Evolutionary conservation across 768 basidiomycete genomes (phyloP).

Genomic region (Tephrocybe sp.): DNA sequence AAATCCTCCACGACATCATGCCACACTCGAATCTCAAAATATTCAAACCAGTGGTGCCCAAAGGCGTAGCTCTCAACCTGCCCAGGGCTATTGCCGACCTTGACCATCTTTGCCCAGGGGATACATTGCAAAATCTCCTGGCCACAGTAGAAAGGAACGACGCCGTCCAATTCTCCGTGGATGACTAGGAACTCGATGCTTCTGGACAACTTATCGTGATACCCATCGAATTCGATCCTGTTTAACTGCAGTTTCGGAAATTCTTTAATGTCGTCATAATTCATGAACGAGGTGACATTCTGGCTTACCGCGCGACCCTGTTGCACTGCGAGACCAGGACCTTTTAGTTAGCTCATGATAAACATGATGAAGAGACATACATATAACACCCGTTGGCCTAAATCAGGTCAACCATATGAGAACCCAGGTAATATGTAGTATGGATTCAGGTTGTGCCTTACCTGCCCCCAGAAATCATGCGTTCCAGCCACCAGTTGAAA

Average conservation of each 20-base stretch:
- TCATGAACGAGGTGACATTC: not conserved
- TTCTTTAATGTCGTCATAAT: not conserved
- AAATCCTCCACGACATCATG: slow-evolving; percentile 37
- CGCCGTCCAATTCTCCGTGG: slow-evolving; percentile 38
- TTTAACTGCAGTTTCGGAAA: slow-evolving; percentile 21
- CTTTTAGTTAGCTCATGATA: slow-evolving; percentile 2
- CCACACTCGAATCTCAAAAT: slow-evolving; percentile 44
- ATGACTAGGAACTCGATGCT: slow-evolving; percentile 37
- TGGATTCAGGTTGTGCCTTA: slow-evolving; percentile 7
- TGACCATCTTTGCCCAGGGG: slow-evolving; percentile 35
- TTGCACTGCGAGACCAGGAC: slow-evolving; percentile 22
- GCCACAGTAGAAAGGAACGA: slow-evolving; percentile 37
- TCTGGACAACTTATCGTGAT: slow-evolving; percentile 30
- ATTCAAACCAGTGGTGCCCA: slow-evolving; percentile 48
- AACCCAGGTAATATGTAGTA: not conserved
- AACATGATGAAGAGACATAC: slow-evolving; percentile 19
- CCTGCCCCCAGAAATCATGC: slow-evolving; percentile 24
- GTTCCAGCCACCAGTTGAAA: slow-evolving; percentile 24
- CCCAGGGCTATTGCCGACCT: slow-evolving; percentile 30
- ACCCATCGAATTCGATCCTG: slow-evolving; percentile 29
- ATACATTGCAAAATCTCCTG: slow-evolving; percentile 34
- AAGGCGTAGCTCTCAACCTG: slow-evolving; percentile 37
- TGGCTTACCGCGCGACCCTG: slow-evolving; percentile 32
- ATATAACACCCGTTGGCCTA: slow-evolving; percentile 30
- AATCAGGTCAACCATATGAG: not conserved